Evolutionary conservation across 768 basidiomycete genomes (phyloP).

Genomic region (Pholiota microspora): DNA sequence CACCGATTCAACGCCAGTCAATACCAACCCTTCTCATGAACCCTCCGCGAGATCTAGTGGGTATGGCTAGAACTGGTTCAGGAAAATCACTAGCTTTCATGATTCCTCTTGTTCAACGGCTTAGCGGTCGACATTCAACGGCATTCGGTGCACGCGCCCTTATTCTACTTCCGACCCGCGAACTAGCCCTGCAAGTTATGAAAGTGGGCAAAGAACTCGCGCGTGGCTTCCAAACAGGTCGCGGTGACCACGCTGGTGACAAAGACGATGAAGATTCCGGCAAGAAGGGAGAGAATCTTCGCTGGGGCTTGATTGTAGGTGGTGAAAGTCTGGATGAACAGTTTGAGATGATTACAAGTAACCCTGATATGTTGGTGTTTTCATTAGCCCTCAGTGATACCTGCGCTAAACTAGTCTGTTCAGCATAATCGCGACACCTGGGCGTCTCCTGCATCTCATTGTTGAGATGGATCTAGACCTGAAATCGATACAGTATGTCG

Average conservation of each 20-base stretch:
- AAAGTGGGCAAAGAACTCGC: constrained; percentile 95
- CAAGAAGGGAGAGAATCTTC: constrained; percentile 53
- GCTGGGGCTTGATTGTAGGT: constrained; percentile 95
- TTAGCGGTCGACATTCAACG: constrained; percentile 77
- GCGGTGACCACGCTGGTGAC: constrained; percentile 75
- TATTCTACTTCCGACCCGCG: constrained; percentile 89
- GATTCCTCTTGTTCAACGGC: constrained; percentile 84
- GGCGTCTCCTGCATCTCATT: constrained; percentile 92
- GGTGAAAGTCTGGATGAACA: constrained; percentile 96
- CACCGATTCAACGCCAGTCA: constrained; percentile 90
- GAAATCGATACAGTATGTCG: constrained; percentile 81
- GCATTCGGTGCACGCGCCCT: constrained; percentile 84
- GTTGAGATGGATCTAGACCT: constrained; percentile 97
- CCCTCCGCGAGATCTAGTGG: constrained; percentile 91
- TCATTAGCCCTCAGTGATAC: constrained; percentile 7
- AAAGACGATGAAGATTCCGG: constrained; percentile 53
- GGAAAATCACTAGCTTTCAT: constrained; percentile 97
- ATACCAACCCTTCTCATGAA: constrained; percentile 82
- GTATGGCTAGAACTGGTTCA: constrained; percentile 98
- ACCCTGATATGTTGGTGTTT: constrained; percentile 87
- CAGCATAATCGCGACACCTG: constrained; percentile 97
- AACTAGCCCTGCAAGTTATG: constrained; percentile 90
- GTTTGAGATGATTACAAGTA: constrained; percentile 91
- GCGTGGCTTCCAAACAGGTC: constrained; percentile 67
- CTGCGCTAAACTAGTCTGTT: constrained; percentile 4